These are phyloP conservation scores for Xylaria sp. DNA, from an alignment of 2,329 filamentous ascomycete genomes.

Conservation along the genomic window DNA sequence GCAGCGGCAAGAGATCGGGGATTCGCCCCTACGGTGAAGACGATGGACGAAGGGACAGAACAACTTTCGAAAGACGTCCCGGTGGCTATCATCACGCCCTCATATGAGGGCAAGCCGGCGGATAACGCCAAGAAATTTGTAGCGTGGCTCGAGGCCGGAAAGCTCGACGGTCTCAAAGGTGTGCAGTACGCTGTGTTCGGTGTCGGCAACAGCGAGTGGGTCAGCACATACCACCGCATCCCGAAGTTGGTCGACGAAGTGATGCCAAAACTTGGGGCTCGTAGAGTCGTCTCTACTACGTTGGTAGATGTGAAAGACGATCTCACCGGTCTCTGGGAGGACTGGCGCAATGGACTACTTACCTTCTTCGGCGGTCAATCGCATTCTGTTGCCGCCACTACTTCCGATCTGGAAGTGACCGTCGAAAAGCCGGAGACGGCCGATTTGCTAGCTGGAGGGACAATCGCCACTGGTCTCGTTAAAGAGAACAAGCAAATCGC, in stretches of 20 bases:
- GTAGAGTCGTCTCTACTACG: conserved; percentile 33
- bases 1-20: conserved; percentile 56
- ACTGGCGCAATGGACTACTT: conserved; percentile 22
- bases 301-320: conserved; percentile 26
- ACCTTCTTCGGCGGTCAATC: background rate
- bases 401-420: conserved; percentile 15
- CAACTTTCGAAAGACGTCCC: conserved; percentile 55
- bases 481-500: conserved; percentile 21
- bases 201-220: conserved; percentile 58
- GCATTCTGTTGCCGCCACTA: background rate
- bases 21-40: conserved; percentile 47
- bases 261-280: conserved; percentile 54
- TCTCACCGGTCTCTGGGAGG: conserved; percentile 18
- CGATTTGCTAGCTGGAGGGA: conserved; percentile 16
- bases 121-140: conserved; percentile 63
- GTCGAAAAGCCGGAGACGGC: conserved; percentile 15
- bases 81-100: conserved; percentile 59
- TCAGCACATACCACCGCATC: conserved; percentile 68
- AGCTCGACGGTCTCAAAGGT: conserved; percentile 46
- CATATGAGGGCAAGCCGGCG: conserved; percentile 62
- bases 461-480: conserved; percentile 9
- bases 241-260: conserved; percentile 66
- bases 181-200: conserved; percentile 62
- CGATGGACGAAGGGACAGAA: conserved; percentile 56
- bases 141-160: conserved; percentile 56